Percentiles rank a stretch among this genome's conserved stretches.
Conservation (phyloP, 768 basidiomycete genomes). For the Auriscalpium microsporum region DNA sequence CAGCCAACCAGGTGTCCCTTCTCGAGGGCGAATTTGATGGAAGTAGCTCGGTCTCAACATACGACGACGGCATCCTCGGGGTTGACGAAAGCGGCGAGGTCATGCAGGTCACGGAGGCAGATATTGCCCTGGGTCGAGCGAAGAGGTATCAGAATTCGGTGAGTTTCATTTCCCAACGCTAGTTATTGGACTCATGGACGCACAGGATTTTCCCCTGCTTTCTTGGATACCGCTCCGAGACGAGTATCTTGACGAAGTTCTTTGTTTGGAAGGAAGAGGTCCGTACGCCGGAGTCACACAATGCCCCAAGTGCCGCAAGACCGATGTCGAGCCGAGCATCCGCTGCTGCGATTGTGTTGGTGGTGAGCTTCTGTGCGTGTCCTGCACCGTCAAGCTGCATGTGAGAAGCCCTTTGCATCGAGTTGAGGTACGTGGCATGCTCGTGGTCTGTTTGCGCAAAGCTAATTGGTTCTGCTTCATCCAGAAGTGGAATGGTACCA, state of each 20-base stretch:
- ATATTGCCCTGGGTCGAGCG: background rate
- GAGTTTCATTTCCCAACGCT: background rate
- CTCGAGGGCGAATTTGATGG: no score
- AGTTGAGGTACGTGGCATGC: background rate
- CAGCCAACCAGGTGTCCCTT: no score
- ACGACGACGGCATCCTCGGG: background rate
- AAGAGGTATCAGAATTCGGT: background rate
- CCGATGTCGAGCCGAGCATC: background rate
- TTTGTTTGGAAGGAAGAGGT: background rate
- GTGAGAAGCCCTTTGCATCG: background rate
- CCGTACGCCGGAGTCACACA: background rate
- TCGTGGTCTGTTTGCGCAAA: background rate
- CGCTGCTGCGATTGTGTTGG: background rate
- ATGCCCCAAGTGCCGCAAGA: background rate
- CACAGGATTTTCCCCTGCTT: background rate
- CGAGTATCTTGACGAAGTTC: background rate
- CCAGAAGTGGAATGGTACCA: background rate
- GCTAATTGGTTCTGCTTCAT: no score
- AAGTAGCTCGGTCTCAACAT: no score
- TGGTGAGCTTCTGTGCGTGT: background rate
- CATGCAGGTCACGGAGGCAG: background rate
- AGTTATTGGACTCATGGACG: background rate
- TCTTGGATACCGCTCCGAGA: background rate
- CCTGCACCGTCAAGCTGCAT: background rate
- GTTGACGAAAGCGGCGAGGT: background rate